Percentiles rank a stretch among this genome's conserved stretches.
Evolutionary conservation across 2,329 filamentous ascomycete genomes (phyloP).

Genomic region (Trichophyton benhamiae): DNA sequence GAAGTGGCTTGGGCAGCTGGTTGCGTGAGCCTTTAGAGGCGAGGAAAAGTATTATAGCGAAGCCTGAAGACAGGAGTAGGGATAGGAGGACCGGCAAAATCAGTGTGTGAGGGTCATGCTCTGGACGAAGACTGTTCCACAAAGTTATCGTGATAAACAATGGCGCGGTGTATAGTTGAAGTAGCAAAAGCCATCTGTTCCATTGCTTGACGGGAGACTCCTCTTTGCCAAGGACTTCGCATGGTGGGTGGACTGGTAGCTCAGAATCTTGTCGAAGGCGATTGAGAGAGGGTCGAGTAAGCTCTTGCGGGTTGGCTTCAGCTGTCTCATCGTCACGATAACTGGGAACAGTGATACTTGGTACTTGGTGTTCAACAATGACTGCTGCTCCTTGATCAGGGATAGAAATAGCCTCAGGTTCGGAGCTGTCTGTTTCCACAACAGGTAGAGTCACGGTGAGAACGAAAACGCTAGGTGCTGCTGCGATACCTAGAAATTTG

Average conservation of each 20-base stretch:
- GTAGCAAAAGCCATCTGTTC: conserved; percentile 79
- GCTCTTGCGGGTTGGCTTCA: background rate
- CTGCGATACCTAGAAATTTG: conserved; percentile 65
- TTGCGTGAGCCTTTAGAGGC: conserved; percentile 43
- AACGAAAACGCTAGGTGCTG: conserved; percentile 80
- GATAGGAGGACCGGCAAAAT: conserved; percentile 49
- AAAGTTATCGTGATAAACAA: conserved; percentile 67
- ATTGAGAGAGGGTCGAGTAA: background rate
- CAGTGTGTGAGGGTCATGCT: conserved; percentile 42
- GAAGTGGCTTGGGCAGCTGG: conserved; percentile 56
- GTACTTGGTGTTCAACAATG: background rate
- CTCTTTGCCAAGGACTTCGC: conserved; percentile 17
- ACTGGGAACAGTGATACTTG: background rate
- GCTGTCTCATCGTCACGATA: background rate
- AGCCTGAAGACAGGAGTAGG: conserved; percentile 54
- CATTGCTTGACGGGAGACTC: conserved; percentile 45
- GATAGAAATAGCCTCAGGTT: conserved; percentile 24
- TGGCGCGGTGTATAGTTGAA: conserved; percentile 80
- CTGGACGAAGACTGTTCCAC: conserved; percentile 47
- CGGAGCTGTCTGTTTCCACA: conserved; percentile 55
- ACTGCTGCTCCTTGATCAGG: background rate
- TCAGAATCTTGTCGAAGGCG: conserved; percentile 26
- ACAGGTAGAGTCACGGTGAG: conserved; percentile 85
- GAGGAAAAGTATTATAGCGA: conserved; percentile 53
- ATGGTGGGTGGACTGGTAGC: conserved; percentile 24